A percentile compares a stretch with the other conserved stretches of the same genome.
phyloP scores from a whole-genome alignment of 176 grass and related monocot species.

The Zea luxurians region DNA sequence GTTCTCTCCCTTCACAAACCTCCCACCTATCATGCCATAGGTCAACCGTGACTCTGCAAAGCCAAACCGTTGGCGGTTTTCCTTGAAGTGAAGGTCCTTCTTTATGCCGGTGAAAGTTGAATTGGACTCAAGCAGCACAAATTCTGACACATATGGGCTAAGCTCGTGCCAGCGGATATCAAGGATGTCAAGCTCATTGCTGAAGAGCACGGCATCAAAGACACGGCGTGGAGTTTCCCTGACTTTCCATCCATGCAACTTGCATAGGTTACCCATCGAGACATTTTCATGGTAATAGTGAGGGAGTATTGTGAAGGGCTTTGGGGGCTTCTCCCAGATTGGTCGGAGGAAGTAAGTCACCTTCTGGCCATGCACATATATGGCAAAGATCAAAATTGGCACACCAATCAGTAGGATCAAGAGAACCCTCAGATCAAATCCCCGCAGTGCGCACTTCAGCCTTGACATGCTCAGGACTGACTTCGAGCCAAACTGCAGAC shows the following conservation, averaged over 20 bases:
- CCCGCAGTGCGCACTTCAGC: constrained; percentile 65
- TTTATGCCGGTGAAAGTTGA: constrained; percentile 82
- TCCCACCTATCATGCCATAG: constrained; percentile 72
- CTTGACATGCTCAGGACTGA: constrained; percentile 73
- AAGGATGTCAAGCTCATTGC: constrained; percentile 86
- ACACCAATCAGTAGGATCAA: constrained; percentile 65
- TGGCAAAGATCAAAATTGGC: constrained; percentile 58
- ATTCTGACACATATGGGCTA: constrained; percentile 77
- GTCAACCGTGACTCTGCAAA: constrained; percentile 82
- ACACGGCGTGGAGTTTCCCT: constrained; percentile 73
- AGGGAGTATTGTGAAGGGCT: constrained; percentile 68
- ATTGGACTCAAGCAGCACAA: constrained; percentile 82
- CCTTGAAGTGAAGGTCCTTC: constrained; percentile 70
- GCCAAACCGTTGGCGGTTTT: constrained; percentile 54
- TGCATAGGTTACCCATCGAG: constrained; percentile 76
- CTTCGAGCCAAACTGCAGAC: constrained; percentile 67
- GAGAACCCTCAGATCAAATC: constrained; percentile 72
- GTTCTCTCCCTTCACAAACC: constrained; percentile 88
- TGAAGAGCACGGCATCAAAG: constrained; percentile 83
- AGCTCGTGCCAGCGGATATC: constrained; percentile 87
- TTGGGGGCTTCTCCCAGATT: constrained; percentile 84
- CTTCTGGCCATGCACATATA: constrained; percentile 84
- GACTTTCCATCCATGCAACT: constrained; percentile 79
- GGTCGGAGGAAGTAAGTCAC: constrained; percentile 89
- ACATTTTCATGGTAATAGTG: constrained; percentile 85